Conservation (phyloP, 1,284 basidiomycete genomes). For the Trametes sp. region DNA sequence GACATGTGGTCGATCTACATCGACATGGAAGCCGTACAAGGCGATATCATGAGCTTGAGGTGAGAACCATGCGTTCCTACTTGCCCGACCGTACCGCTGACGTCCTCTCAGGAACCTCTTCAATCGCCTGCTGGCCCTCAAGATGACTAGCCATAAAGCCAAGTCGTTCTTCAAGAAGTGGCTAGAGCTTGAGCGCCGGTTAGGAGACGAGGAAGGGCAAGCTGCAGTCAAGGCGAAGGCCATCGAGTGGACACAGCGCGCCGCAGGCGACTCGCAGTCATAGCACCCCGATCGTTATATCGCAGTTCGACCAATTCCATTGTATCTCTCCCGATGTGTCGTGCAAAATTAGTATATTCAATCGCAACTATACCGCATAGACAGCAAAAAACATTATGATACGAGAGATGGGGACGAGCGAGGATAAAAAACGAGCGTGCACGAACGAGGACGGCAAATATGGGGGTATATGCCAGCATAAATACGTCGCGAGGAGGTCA, state of each 20-base stretch:
- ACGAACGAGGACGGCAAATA: slow-evolving; percentile 35
- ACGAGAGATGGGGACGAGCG: slow-evolving; percentile 52
- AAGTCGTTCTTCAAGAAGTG: slow-evolving; percentile 99
- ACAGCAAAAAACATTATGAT: slow-evolving; percentile 44
- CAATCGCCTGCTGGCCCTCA: slow-evolving; percentile 81
- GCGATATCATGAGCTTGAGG: slow-evolving; percentile 81
- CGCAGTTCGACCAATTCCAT: neutral
- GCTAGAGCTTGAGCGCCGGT: slow-evolving; percentile 86
- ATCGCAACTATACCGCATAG: slow-evolving; percentile 35
- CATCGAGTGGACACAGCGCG: slow-evolving; percentile 83
- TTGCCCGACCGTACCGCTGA: neutral
- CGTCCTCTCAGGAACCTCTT: slow-evolving; percentile 73
- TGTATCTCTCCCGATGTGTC: slow-evolving; percentile 1
- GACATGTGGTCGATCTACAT: slow-evolving; percentile 98
- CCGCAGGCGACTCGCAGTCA: slow-evolving; percentile 39
- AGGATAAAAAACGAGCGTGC: slow-evolving; percentile 59
- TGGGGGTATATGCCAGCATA: slow-evolving; percentile 45
- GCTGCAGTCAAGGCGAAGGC: slow-evolving; percentile 88
- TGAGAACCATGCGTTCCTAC: slow-evolving; percentile 40
- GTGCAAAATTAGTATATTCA: slow-evolving; percentile 35
- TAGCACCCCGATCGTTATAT: slow-evolving; percentile 14
- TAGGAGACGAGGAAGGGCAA: slow-evolving; percentile 89
- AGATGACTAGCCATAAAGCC: slow-evolving; percentile 94
- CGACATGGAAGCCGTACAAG: slow-evolving; percentile 89
- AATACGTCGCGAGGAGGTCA: slow-evolving; percentile 51